phyloP scores from a whole-genome alignment of 192 early-diverging fungal species.

The Anaeromyces robustus region DNA sequence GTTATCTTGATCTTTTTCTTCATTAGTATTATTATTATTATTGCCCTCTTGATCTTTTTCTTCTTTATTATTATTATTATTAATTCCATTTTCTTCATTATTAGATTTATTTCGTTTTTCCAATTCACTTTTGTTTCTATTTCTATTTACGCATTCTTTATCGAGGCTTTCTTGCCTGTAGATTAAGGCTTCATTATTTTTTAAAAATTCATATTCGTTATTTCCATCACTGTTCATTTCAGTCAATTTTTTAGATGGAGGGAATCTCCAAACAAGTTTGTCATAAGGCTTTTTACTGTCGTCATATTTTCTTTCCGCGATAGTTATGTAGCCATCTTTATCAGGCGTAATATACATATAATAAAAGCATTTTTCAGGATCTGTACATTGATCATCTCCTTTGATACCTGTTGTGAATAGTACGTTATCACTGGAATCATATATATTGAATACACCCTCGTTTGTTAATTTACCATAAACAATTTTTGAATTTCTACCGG shows the following conservation, averaged over 20 bases:
- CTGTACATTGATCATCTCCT: no score
- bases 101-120: no score
- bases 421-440: neutral
- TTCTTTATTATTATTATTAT: neutral
- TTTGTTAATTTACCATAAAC: no score
- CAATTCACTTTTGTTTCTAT: neutral
- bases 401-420: neutral
- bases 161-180: neutral
- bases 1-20: neutral
- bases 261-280: neutral
- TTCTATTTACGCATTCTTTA: neutral
- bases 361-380: neutral
- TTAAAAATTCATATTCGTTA: neutral
- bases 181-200: neutral
- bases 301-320: neutral
- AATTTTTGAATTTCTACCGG: no score
- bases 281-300: no score
- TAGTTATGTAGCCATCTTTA: neutral
- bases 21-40: neutral
- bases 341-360: neutral
- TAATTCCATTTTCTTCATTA: neutral
- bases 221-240: neutral
- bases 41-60: neutral
- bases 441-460: no score
- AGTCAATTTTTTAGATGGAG: neutral